Conservation (phyloP, 176 grass and related monocot species). For the Echinochloa phyllopogon region DNA sequence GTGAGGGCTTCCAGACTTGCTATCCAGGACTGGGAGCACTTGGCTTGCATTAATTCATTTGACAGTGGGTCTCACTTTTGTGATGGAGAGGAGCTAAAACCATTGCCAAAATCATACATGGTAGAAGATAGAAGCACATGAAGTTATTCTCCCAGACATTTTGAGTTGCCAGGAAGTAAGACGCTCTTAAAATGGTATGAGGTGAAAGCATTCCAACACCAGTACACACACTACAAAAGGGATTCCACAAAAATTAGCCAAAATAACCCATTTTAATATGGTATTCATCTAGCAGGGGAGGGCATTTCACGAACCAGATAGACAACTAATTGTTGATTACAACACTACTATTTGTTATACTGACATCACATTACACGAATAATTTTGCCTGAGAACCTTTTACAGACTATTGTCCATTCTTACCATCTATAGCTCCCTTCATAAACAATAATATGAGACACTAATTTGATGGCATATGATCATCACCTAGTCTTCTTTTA, state of each 20-base stretch:
- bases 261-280: neutral
- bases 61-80: neutral
- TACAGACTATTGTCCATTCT: neutral
- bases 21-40: neutral
- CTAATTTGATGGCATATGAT: neutral
- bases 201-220: constrained; percentile 24
- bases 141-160: constrained; percentile 5
- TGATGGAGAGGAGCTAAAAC: neutral
- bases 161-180: constrained; percentile 16
- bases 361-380: neutral
- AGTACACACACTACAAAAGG: constrained; percentile 25
- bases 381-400: constrained; percentile 6
- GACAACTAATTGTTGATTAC: neutral
- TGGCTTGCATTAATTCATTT: neutral
- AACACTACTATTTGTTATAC: neutral
- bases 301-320: neutral
- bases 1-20: neutral
- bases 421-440: neutral
- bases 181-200: constrained; percentile 23
- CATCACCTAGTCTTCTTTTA: constrained; percentile 2
- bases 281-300: neutral
- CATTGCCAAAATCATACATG: neutral
- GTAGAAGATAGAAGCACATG: neutral
- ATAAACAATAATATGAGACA: neutral
- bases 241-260: neutral